A percentile compares a stretch with the other conserved stretches of the same genome.
phyloP scores from a whole-genome alignment of 345 rosid genomes.

The Physaria fendleri region DNA sequence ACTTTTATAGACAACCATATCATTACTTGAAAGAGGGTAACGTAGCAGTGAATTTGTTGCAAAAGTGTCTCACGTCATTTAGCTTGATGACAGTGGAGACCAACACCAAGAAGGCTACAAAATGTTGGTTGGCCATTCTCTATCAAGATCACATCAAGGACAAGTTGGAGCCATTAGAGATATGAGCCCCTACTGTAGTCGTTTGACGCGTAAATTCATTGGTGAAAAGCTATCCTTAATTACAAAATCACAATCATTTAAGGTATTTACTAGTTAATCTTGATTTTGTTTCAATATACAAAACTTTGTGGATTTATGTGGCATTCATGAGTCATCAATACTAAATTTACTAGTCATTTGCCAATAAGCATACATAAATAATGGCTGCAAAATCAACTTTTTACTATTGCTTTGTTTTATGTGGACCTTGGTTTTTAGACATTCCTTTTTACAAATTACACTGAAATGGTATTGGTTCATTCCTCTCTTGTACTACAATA shows the following conservation, averaged over 20 bases:
- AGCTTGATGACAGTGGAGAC: slow-evolving; percentile 39
- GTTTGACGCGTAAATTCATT: slow-evolving; percentile 22
- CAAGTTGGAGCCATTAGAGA: slow-evolving; percentile 26
- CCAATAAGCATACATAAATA: not conserved
- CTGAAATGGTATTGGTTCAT: not conserved
- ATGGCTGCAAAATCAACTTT: not conserved
- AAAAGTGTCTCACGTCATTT: slow-evolving; percentile 35
- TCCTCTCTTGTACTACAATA: not conserved
- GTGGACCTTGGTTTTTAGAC: not conserved
- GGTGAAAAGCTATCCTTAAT: slow-evolving; percentile 32
- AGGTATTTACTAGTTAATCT: slow-evolving; percentile 11
- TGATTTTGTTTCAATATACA: slow-evolving; percentile 4
- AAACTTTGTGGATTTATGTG: not conserved
- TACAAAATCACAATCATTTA: slow-evolving; percentile 19
- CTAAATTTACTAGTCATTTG: not conserved
- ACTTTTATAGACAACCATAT: slow-evolving; percentile 30
- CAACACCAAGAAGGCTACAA: slow-evolving; percentile 69
- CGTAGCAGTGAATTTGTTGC: slow-evolving; percentile 36
- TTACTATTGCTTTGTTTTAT: not conserved
- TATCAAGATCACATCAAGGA: slow-evolving; percentile 60
- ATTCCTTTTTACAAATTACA: not conserved
- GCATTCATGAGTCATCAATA: not conserved
- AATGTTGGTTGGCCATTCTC: slow-evolving; percentile 60
- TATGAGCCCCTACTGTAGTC: slow-evolving; percentile 29
- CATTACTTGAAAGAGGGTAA: slow-evolving; percentile 26